phyloP scores from a whole-genome alignment of 805 yeast species.

The Monosporozyma servazzii region DNA sequence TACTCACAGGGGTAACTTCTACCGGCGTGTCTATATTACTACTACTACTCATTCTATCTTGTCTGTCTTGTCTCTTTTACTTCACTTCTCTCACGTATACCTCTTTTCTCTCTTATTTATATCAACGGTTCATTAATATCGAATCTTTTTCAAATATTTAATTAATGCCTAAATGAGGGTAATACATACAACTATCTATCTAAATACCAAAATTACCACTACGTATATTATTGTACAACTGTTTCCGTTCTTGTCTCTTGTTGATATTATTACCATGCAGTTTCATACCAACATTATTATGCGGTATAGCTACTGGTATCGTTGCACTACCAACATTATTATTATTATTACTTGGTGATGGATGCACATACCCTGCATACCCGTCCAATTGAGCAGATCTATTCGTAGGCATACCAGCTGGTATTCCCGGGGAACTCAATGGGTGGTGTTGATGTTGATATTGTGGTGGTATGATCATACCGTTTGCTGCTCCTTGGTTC shows the following conservation, averaged over 20 bases:
- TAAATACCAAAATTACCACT: constrained; percentile 63
- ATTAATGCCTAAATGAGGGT: background rate
- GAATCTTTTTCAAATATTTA: background rate
- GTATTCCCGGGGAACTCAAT: background rate
- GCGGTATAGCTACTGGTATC: constrained; percentile 5
- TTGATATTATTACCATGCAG: constrained; percentile 35
- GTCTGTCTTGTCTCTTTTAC: background rate
- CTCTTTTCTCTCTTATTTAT: too few species aligned
- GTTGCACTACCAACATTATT: background rate
- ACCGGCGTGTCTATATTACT: background rate
- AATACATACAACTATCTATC: constrained; percentile 4
- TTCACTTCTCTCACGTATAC: background rate
- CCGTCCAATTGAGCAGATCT: constrained; percentile 1
- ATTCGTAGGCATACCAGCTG: background rate
- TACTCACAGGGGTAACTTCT: background rate
- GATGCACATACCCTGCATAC: constrained; percentile 5
- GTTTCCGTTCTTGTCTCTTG: constrained; percentile 41
- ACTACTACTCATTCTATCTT: background rate
- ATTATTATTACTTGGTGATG: background rate
- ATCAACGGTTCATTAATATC: background rate
- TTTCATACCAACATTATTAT: constrained; percentile 31
- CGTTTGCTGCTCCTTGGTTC: background rate
- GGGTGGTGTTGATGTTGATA: constrained; percentile 2
- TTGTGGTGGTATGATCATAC: constrained; percentile 1
- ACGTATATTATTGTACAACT: constrained; percentile 53